Evolutionary conservation across 768 basidiomycete genomes (phyloP), one percentile per base, ranked within the genome.

Genomic region (Calocybe cyanea): DNA sequence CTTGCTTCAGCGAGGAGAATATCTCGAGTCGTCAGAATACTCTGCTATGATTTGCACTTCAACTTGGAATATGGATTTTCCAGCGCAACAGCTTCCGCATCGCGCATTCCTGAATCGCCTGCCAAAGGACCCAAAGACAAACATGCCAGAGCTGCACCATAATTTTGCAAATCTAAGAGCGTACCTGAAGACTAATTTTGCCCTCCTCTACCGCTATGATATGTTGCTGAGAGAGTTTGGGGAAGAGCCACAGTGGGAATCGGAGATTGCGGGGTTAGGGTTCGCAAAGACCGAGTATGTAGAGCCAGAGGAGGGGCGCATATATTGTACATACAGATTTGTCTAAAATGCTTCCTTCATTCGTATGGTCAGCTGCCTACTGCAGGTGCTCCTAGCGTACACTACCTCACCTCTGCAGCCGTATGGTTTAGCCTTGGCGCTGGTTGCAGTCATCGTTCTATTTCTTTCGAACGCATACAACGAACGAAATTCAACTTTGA

Each of bases 191-290:
- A 55, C 48, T 11, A 51, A 63, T 10, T 72, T 72, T 49, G 54
- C 50, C 8, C 28, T 71, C 4, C 39, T 72, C 34, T 73, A 69
- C 50, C 54, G 55, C 14, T 72, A 68, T 48, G 67, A 71, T 50
- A 46, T 69, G 46, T 23, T 72, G 14, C 38, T 61, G 37, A 50
- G 57, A 19, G 71, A 71, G 46, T 70, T 65, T 47, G 68, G 64
- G 7, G 20, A 56, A 17, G 53, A 61, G 11, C 53, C 63, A 4
- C 37, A 52, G 1, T 69, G 66, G 67, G 67, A 68, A 39, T 37
- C 33, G 13, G 54, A 60, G 28, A 43, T 50, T 31, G 37, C 28
- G 35, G 34, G 24, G 41, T 65, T 28, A n/a, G n/a, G n/a, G n/a
- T n/a, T n/a, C 21, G 15, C n/a, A n/a, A n/a, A n/a, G n/a, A n/a